Percentiles rank a stretch among this genome's conserved stretches.
These are phyloP conservation scores for Coniella vitis DNA, from an alignment of 2,329 filamentous ascomycete genomes.

Conservation along the genomic window DNA sequence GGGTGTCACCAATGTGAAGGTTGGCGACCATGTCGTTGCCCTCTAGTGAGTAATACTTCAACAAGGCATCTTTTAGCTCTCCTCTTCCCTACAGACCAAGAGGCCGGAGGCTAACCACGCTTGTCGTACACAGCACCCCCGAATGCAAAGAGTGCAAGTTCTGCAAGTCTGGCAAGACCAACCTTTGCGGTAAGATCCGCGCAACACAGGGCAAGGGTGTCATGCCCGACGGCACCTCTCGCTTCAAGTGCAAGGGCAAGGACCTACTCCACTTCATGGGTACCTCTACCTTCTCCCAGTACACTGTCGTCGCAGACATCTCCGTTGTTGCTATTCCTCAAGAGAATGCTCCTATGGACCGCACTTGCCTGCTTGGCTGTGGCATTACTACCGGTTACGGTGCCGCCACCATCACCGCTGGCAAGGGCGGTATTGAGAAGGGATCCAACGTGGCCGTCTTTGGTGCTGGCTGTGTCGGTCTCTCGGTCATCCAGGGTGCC, in stretches of 20 bases:
- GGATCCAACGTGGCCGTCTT: conserved; percentile 89
- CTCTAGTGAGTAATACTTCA: conserved; percentile 70
- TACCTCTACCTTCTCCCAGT: conserved; percentile 97
- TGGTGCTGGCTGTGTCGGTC: conserved; percentile 90
- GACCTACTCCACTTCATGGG: conserved; percentile 98
- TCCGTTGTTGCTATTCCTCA: conserved; percentile 85
- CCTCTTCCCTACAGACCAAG: conserved; percentile 44
- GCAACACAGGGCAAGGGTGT: conserved; percentile 92
- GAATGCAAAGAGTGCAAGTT: conserved; percentile 99
- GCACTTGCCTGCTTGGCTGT: conserved; percentile 91
- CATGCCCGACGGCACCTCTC: conserved; percentile 94
- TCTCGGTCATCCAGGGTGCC: conserved; percentile 91
- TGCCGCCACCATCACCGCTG: conserved; percentile 87
- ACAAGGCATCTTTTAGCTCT: conserved; percentile 45
- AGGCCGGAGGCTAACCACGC: not conserved
- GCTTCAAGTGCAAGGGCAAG: conserved; percentile 92
- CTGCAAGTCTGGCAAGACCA: conserved; percentile 98
- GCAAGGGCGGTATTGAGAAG: conserved; percentile 60
- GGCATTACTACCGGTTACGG: conserved; percentile 99
- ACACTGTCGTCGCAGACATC: conserved; percentile 97
- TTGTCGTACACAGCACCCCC: conserved; percentile 60
- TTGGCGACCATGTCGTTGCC: conserved; percentile 83
- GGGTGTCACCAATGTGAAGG: conserved; percentile 90
- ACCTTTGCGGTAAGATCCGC: conserved; percentile 97
- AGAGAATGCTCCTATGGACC: conserved; percentile 86